Evolutionary conservation across 164 flowering plant species (phyloP).

Genomic region (Piper betle): DNA sequence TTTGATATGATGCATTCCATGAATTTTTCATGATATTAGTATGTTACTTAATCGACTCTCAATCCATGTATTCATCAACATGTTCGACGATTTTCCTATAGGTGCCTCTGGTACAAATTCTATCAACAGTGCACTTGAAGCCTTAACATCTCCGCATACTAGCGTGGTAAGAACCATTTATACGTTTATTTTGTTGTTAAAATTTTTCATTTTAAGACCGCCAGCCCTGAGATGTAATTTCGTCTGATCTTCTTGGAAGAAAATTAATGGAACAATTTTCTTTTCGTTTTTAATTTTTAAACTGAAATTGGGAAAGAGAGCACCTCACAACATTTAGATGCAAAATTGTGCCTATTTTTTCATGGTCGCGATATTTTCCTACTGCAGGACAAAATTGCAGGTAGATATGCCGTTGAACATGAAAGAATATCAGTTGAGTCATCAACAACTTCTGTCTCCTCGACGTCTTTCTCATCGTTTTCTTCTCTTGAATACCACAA

Average conservation of each 20-base stretch:
- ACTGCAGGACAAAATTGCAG: constrained; percentile 41
- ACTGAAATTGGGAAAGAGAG: background rate
- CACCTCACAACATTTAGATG: background rate
- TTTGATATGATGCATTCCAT: background rate
- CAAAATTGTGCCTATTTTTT: background rate
- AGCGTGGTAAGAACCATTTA: constrained; percentile 20
- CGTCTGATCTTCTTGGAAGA: background rate
- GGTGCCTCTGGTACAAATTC: constrained; percentile 32
- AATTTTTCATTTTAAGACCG: background rate
- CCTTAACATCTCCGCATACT: constrained; percentile 16
- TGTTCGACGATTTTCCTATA: constrained; percentile 5
- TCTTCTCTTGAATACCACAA: constrained; percentile 53
- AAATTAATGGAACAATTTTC: background rate
- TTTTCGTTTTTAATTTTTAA: background rate
- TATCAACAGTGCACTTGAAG: constrained; percentile 27
- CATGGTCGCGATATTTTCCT: background rate
- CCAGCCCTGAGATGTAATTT: background rate
- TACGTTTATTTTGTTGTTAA: background rate
- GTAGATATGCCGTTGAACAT: constrained; percentile 32
- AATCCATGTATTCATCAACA: too few relatives aligned
- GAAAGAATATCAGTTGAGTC: constrained; percentile 57
- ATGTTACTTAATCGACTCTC: background rate
- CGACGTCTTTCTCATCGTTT: constrained; percentile 68
- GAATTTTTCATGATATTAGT: background rate
- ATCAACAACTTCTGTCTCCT: constrained; percentile 72